Evolutionary conservation across 371 early-diverging fungal genomes (phyloP), one percentile per base, ranked within the genome.

Genomic region (Circinella minor): DNA sequence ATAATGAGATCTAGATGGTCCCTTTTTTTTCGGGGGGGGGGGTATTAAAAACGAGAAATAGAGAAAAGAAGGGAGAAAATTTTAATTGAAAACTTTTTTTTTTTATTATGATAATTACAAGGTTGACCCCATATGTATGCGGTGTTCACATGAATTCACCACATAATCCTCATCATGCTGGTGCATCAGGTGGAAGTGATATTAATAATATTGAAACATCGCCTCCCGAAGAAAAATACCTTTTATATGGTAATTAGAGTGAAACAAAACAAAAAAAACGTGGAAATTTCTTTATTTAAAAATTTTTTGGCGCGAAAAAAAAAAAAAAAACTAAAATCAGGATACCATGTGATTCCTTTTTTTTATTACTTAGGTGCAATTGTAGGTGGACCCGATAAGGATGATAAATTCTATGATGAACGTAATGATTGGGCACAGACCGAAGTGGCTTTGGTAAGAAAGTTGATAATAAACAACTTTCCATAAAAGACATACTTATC

Each of bases 341-440:
- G 27, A 27, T 27, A 27, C 27, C 27, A 27, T 27, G 27, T 27
- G 27, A 27, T 27, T 27, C 2, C 27, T 27, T 27, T 36, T 15
- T 27, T 27, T 36, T 15, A 17, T 47, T 10, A 8, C 7, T 55
- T 55, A 71, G 71, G 90, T 14, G 88, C 86, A 1, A 67, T 90
- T 36, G 88, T 90, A 7, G 90, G 90, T 37, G 90, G 90, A 10
- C 90, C 90, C 0, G 84, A 83, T 59, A 71, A 81, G 38, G 72
- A 81, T 1, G 90, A 90, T 62, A 74, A 81, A 7, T 89, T 86
- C 57, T 71, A 77, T 36, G 90, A 90, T 63, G 70, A 73, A 8
- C 86, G 89, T 82, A 74, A 75, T 34, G 78, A 86, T 49, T 88
- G 80, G 78, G 54, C 70, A 9, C 84, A 88, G 64, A 81, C 74